A percentile compares a stretch with the other conserved stretches of the same genome.
phyloP scores from a whole-genome alignment of 2,329 filamentous ascomycete genomes.

The Trichoderma oligosporum region DNA sequence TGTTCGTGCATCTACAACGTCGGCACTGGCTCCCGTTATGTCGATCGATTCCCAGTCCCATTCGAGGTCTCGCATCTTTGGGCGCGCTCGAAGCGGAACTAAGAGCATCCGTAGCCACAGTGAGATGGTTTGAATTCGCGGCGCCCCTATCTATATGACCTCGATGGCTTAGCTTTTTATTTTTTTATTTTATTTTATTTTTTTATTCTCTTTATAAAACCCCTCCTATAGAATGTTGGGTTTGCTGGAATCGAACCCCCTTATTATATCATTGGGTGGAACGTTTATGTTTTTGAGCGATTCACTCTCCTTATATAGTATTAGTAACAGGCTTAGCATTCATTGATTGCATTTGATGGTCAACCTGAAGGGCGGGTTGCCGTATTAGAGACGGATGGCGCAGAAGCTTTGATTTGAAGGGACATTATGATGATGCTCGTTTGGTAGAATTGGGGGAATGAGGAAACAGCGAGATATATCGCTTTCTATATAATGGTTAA shows the following conservation, averaged over 20 bases:
- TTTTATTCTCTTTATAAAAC: neutral
- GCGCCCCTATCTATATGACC: neutral
- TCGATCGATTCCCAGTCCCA: conserved; percentile 25
- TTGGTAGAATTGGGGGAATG: neutral
- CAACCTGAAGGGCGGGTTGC: neutral
- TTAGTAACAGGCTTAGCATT: conserved; percentile 6
- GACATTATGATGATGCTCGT: neutral
- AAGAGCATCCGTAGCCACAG: conserved; percentile 25
- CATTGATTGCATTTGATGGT: neutral
- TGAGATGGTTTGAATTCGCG: conserved; percentile 27
- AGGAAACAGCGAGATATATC: neutral
- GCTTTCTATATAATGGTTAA: neutral
- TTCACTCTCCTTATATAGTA: neutral
- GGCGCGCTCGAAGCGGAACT: conserved; percentile 30
- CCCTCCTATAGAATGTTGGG: conserved; percentile 5
- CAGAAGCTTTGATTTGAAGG: neutral
- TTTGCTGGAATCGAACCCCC: conserved; percentile 4
- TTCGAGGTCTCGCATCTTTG: conserved; percentile 31
- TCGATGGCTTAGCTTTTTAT: neutral
- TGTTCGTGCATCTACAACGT: conserved; percentile 28
- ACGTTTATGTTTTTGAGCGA: conserved; percentile 8
- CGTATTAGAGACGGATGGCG: neutral
- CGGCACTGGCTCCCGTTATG: conserved; percentile 26
- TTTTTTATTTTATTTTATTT: neutral
- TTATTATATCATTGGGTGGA: neutral